Percentiles rank a stretch among this genome's conserved stretches.
Conservation (phyloP, 2,329 filamentous ascomycete species). For the Nannizzia gypsea region DNA sequence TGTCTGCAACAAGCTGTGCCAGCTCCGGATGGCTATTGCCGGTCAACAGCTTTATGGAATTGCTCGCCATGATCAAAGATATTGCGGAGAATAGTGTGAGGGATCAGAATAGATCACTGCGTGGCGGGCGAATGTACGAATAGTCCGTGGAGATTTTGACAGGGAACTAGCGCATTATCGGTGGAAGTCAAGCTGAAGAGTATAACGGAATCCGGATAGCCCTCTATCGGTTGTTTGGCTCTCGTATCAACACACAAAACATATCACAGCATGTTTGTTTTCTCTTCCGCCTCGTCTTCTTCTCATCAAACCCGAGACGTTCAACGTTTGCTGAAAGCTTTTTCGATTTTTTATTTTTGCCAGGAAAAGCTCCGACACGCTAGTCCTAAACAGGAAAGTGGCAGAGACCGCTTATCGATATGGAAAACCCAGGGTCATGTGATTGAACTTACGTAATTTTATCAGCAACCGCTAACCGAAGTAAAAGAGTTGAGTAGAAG, state of each 20-base stretch:
- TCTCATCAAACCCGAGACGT: not conserved
- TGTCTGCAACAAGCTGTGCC: slow-evolving; percentile 55
- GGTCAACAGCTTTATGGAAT: slow-evolving; percentile 63
- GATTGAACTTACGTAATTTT: not conserved
- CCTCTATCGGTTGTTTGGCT: not conserved
- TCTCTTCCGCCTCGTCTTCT: not conserved
- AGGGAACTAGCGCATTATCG: not conserved
- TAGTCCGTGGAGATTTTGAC: not conserved
- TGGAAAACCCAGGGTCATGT: not conserved
- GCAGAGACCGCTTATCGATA: not conserved
- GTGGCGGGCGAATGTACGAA: not conserved
- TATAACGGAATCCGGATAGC: not conserved
- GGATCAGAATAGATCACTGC: not conserved
- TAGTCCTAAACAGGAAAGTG: slow-evolving; percentile 2
- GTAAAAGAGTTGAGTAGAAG: not conserved
- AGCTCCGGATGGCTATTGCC: slow-evolving; percentile 64
- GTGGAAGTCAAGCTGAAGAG: not conserved
- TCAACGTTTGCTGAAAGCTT: not conserved
- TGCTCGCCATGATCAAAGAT: slow-evolving; percentile 50
- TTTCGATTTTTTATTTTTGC: not conserved
- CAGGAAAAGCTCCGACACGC: not conserved
- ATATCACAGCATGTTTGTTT: not conserved
- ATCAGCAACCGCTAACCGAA: too few species aligned
- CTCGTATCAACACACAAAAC: not conserved
- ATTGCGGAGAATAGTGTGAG: not conserved